Conservation (phyloP, 2,329 filamentous ascomycete species). For the Chaetomium globosum region DNA sequence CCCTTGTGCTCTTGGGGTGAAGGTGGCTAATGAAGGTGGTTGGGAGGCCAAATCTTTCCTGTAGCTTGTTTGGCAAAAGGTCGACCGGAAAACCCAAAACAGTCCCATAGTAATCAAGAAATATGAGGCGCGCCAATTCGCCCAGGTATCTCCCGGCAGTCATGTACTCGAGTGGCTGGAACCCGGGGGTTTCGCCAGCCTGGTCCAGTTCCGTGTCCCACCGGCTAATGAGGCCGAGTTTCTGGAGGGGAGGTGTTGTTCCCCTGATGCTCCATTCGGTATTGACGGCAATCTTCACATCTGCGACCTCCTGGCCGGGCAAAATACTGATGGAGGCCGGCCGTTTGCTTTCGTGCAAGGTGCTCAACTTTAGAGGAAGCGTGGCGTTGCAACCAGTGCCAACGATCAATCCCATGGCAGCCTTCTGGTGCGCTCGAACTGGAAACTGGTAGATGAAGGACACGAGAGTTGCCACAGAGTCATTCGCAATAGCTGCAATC, state of each 20-base stretch:
- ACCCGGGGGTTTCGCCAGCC: conserved; percentile 70
- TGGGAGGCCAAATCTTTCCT: conserved; percentile 63
- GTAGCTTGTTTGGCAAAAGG: conserved; percentile 58
- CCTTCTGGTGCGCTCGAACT: conserved; percentile 61
- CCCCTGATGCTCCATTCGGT: conserved; percentile 85
- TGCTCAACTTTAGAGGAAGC: conserved; percentile 66
- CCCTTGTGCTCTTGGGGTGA: conserved; percentile 54
- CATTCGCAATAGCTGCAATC: conserved; percentile 78
- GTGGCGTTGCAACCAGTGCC: conserved; percentile 83
- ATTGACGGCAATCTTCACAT: conserved; percentile 74
- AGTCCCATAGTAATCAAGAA: conserved; percentile 64
- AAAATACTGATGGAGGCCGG: conserved; percentile 54
- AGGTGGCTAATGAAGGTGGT: conserved; percentile 75
- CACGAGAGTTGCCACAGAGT: conserved; percentile 76
- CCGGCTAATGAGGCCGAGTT: conserved; percentile 64
- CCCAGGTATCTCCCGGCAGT: conserved; percentile 77
- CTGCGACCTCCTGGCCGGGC: conserved; percentile 49
- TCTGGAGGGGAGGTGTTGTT: conserved; percentile 66
- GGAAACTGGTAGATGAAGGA: conserved; percentile 74
- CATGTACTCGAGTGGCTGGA: conserved; percentile 85
- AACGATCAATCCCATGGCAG: conserved; percentile 78
- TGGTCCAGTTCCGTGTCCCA: conserved; percentile 72
- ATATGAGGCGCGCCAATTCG: conserved; percentile 71
- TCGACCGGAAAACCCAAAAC: conserved; percentile 44
- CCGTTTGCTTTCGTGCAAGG: conserved; percentile 65